Evolutionary conservation across 2,329 filamentous ascomycete species (phyloP), one percentile per base, ranked within the genome.

Genomic region (Apiospora marii): DNA sequence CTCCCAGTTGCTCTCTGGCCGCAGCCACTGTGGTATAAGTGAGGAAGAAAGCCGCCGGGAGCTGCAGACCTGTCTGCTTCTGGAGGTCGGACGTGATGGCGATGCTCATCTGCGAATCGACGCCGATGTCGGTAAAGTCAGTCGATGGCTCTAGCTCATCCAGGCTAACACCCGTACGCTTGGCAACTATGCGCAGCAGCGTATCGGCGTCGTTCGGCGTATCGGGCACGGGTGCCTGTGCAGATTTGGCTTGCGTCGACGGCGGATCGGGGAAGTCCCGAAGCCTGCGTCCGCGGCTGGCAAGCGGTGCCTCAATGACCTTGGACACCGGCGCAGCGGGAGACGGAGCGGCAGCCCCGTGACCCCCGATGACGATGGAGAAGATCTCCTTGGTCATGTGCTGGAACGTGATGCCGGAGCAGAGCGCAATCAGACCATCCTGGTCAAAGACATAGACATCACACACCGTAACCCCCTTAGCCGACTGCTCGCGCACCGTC

Each of bases 81-180:
- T 68, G 67, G 6, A 68, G 41, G 19, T 68, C 67, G 6, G 67
- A 68, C n/a, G 41, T 68, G 67, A 68, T 68, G 41, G 67, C 67
- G 41, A 68, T 68, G 67, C 67, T 68, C 41, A 68, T 68, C 67
- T 68, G 67, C n/a, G 67, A 68, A 30, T 68, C 67, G 3, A 68
- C 67, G 19, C 67, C 67, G 12, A 68, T 68, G 41, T 68, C 67
- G n/a, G 67, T 68, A 19, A 68, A 68, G n/a, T 22, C 19, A 1
- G 41, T 46, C 13, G 41, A 3, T 41, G 67, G 41, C 41, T 46
- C 67, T n/a, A 68, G n/a, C 41, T 68, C 67, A 10, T 68, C 41
- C 41, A 68, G 27, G 12, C 67, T 19, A 16, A 68, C 67, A 4
- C 67, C 67, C 41, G 41, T 68, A 3, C 67, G 41, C n/a, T 68